Conservation (phyloP, 2,329 filamentous ascomycete species). For the Mariannaea sp. region DNA sequence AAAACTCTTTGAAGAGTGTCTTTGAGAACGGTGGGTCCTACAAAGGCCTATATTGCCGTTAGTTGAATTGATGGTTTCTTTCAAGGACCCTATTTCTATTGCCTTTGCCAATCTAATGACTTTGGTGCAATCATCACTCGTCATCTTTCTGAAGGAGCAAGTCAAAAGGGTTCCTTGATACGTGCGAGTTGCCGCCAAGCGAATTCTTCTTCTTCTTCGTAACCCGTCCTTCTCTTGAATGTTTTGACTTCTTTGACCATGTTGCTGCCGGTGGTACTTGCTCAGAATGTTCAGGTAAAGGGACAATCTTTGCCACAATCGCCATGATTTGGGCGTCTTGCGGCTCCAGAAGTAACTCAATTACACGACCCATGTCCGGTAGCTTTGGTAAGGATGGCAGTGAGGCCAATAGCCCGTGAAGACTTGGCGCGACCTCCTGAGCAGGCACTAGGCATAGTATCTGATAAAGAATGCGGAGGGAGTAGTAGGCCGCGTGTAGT, state of each 20-base stretch:
- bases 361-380: constrained; percentile 29
- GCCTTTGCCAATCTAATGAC: too few species aligned
- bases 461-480: constrained; percentile 56
- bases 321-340: constrained; percentile 15
- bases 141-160: constrained; percentile 28
- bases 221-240: constrained; percentile 7
- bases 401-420: constrained; percentile 29
- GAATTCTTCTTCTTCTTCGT: constrained; percentile 1
- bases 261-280: constrained; percentile 5
- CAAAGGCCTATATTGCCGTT: too few species aligned
- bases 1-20: neutral
- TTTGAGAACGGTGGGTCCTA: too few species aligned
- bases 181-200: constrained; percentile 2
- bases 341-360: constrained; percentile 27
- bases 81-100: too few species aligned
- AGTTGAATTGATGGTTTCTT: too few species aligned
- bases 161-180: constrained; percentile 34
- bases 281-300: constrained; percentile 6
- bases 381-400: constrained; percentile 36
- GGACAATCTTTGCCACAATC: constrained; percentile 28
- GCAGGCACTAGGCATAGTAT: constrained; percentile 33
- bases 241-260: constrained; percentile 20
- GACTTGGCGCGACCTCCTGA: constrained; percentile 15
- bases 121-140: neutral
- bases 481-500: constrained; percentile 64